These are phyloP conservation scores for Harringtonia aguacate DNA, from an alignment of 2,329 filamentous ascomycete species.

Conservation along the genomic window DNA sequence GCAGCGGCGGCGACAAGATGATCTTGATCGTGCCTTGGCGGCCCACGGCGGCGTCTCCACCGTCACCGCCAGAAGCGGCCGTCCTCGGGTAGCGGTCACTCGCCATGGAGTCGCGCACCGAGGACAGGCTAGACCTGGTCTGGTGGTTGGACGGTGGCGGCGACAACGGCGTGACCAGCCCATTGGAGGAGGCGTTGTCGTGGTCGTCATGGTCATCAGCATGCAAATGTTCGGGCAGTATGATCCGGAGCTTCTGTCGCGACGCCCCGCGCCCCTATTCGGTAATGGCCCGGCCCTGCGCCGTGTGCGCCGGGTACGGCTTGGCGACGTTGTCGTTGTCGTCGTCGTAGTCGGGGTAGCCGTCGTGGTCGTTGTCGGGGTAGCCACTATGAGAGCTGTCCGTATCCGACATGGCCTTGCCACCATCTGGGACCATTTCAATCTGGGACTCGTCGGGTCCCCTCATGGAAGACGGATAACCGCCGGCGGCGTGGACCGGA, in stretches of 20 bases:
- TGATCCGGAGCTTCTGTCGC: conserved; percentile 5
- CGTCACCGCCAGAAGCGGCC: background rate
- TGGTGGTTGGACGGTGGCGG: conserved; percentile 9
- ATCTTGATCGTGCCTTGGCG: background rate
- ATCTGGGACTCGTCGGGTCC: conserved; percentile 8
- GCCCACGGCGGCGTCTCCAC: background rate
- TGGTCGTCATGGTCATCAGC: background rate
- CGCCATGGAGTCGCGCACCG: background rate
- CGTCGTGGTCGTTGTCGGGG: background rate
- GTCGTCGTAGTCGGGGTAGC: background rate
- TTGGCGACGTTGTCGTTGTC: background rate
- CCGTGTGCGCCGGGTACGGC: background rate
- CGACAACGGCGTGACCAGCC: conserved; percentile 7
- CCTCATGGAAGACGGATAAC: too few species aligned
- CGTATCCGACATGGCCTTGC: conserved; percentile 1
- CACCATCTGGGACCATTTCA: conserved; percentile 6
- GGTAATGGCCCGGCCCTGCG: background rate
- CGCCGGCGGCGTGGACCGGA: conserved; percentile 22
- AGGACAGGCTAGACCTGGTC: background rate
- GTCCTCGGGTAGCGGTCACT: conserved; percentile 3
- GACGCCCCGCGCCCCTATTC: conserved; percentile 13
- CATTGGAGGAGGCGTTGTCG: conserved; percentile 1
- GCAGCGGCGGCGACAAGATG: background rate
- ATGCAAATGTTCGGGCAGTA: background rate
- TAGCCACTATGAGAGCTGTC: background rate